These are phyloP conservation scores for Microthlaspi erraticum DNA, from an alignment of 345 rosid genomes.

Conservation along the genomic window DNA sequence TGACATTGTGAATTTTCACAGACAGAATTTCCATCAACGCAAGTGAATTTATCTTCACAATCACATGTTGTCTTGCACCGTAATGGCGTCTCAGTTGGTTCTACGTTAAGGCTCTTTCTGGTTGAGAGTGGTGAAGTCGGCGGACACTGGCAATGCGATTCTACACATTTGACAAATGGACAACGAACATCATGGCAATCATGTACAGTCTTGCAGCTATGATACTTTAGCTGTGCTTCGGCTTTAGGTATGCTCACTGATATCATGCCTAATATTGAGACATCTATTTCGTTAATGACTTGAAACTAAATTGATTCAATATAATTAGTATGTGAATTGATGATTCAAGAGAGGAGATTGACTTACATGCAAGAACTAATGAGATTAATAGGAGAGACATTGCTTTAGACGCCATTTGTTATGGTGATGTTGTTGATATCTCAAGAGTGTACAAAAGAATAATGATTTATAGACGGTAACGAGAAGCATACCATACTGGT, in stretches of 20 bases:
- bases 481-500: neutral
- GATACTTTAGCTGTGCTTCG: neutral
- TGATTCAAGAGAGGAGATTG: constrained; percentile 16
- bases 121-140: neutral
- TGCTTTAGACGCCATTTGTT: constrained; percentile 30
- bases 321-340: neutral
- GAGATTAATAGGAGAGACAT: constrained; percentile 16
- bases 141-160: neutral
- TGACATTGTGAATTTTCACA: constrained; percentile 29
- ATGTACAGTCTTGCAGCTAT: constrained; percentile 15
- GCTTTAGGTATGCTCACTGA: constrained; percentile 11
- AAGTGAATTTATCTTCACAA: constrained; percentile 31
- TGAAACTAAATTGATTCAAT: neutral
- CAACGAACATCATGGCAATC: constrained; percentile 31
- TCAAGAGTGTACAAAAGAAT: neutral
- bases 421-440: constrained; percentile 13
- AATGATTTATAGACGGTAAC: constrained; percentile 1
- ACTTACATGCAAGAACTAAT: constrained; percentile 35
- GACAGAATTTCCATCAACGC: constrained; percentile 22
- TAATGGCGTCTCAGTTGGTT: constrained; percentile 23
- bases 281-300: neutral
- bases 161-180: neutral
- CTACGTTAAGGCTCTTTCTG: constrained; percentile 16
- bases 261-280: constrained; percentile 25
- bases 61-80: constrained; percentile 27